Evolutionary conservation across 768 basidiomycete genomes (phyloP).

Genomic region (Psilocybe cubensis): DNA sequence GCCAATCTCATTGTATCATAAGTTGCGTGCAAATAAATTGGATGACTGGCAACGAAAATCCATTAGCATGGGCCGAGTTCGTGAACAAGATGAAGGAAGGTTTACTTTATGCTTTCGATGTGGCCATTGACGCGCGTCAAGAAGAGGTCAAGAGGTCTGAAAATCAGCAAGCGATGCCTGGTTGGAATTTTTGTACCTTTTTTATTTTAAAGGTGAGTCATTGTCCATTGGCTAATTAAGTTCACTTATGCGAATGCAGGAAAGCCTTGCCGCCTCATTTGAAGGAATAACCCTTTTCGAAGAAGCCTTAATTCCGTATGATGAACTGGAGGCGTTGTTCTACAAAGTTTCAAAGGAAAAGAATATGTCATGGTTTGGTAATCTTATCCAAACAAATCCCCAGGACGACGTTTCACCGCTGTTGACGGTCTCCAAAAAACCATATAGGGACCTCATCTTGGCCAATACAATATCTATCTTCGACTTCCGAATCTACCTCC

Average conservation of each 20-base stretch:
- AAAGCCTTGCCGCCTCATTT: slow-evolving; percentile 91
- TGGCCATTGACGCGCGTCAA: slow-evolving; percentile 74
- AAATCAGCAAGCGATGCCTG: slow-evolving; percentile 87
- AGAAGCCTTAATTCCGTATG: slow-evolving; percentile 87
- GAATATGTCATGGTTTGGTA: slow-evolving; percentile 92
- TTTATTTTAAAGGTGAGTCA: slow-evolving; percentile 85
- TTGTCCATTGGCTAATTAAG: neutral
- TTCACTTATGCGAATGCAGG: slow-evolving; percentile 52
- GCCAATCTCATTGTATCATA: slow-evolving; percentile 15
- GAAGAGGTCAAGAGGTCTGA: slow-evolving; percentile 93
- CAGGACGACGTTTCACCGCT: slow-evolving; percentile 84
- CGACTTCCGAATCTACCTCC: slow-evolving; percentile 90
- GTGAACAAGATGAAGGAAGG: slow-evolving; percentile 90
- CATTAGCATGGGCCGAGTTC: slow-evolving; percentile 86
- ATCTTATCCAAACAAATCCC: slow-evolving; percentile 68
- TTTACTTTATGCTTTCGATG: slow-evolving; percentile 82
- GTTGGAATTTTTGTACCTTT: slow-evolving; percentile 99
- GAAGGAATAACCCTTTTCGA: slow-evolving; percentile 89
- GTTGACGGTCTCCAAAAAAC: slow-evolving; percentile 78
- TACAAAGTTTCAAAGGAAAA: slow-evolving; percentile 73
- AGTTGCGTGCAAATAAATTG: slow-evolving; percentile 87
- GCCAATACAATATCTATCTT: slow-evolving; percentile 91
- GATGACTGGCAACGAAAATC: slow-evolving; percentile 72
- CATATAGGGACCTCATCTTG: slow-evolving; percentile 88
- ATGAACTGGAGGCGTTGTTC: slow-evolving; percentile 90